Evolutionary conservation across 331 rosid species (phyloP).

Genomic region (Pyracantha coccinea): DNA sequence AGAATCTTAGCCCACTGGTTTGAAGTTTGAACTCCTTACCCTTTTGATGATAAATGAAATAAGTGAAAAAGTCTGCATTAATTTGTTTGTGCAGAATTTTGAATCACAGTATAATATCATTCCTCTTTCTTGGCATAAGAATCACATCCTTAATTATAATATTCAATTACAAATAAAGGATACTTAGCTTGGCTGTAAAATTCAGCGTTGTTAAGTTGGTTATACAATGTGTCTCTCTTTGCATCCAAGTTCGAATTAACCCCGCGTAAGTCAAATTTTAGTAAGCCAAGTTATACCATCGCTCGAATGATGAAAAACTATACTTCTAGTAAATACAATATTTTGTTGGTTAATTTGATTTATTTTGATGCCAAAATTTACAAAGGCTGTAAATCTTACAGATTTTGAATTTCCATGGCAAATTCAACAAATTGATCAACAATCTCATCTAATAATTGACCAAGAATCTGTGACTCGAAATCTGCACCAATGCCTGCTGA

Average conservation of each 20-base stretch:
- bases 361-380: constrained; percentile 3
- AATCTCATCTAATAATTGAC: constrained; percentile 49
- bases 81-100: background rate
- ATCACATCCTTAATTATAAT: background rate
- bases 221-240: too few relatives aligned
- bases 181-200: too few relatives aligned
- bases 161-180: too few relatives aligned
- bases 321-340: background rate
- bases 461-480: constrained; percentile 41
- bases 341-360: constrained; percentile 2
- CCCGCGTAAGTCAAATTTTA: too few relatives aligned
- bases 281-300: too few relatives aligned
- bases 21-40: background rate
- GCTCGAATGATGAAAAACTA: too few relatives aligned
- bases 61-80: background rate
- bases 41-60: background rate
- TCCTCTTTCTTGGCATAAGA: background rate
- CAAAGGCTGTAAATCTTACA: constrained; percentile 12
- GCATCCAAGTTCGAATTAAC: too few relatives aligned
- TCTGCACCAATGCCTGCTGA: constrained; percentile 38
- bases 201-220: too few relatives aligned
- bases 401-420: background rate
- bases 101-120: background rate
- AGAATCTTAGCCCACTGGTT: background rate
- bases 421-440: constrained; percentile 35